Evolutionary conservation across 805 yeast species (phyloP).

Genomic region (Teunomyces lycoperdinae): DNA sequence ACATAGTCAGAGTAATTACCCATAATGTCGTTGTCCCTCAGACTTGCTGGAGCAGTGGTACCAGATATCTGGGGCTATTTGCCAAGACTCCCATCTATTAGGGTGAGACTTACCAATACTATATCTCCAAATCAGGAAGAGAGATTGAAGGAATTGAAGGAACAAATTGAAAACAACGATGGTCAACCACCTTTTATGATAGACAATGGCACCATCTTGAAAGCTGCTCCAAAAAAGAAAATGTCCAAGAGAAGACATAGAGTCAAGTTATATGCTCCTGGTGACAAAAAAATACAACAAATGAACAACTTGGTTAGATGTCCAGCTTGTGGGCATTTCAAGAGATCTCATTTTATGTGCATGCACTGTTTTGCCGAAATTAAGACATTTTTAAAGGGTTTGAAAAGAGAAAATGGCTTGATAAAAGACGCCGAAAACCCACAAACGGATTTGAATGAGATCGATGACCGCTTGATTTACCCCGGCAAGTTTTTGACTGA

Average conservation of each 20-base stretch:
- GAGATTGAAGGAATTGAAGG: constrained; percentile 35
- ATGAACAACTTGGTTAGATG: constrained; percentile 80
- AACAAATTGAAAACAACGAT: constrained; percentile 35
- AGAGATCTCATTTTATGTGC: constrained; percentile 87
- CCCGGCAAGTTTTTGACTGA: constrained; percentile 62
- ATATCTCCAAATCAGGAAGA: constrained; percentile 13
- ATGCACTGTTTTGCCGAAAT: constrained; percentile 89
- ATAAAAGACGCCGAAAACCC: constrained; percentile 30
- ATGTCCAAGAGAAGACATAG: constrained; percentile 84
- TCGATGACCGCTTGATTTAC: constrained; percentile 64
- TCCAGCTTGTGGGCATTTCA: constrained; percentile 92
- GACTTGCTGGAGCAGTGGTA: constrained; percentile 13
- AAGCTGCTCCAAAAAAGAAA: constrained; percentile 94
- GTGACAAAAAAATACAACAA: constrained; percentile 74
- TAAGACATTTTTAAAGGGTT: constrained; percentile 65
- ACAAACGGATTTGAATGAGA: constrained; percentile 48
- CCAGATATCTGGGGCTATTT: constrained; percentile 7
- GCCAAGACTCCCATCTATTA: constrained; percentile 10
- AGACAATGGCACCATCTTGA: constrained; percentile 65
- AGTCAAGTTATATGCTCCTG: constrained; percentile 78
- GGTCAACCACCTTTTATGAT: constrained; percentile 41
- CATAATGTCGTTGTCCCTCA: constrained; percentile 24
- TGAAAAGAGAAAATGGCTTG: constrained; percentile 29
- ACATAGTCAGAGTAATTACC: background rate
- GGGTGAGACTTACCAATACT: constrained; percentile 1